Conservation (phyloP, 129 eudicot species). For the Arctium lappa region DNA sequence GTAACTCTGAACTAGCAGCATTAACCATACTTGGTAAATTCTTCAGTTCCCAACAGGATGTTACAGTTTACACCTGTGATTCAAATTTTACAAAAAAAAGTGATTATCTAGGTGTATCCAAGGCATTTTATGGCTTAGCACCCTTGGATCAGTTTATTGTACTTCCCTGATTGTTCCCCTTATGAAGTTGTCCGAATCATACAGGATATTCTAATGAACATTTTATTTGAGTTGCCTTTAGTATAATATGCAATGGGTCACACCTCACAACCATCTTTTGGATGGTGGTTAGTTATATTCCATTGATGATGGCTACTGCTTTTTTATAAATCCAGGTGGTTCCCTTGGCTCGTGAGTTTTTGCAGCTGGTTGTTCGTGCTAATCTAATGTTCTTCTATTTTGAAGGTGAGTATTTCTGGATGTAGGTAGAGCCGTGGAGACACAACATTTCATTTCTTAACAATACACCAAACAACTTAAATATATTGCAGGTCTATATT, state of each 20-base stretch:
- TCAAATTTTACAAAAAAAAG: background rate
- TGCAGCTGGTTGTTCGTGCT: conserved; percentile 85
- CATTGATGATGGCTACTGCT: background rate
- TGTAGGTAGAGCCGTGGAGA: background rate
- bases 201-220: background rate
- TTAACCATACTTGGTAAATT: no score
- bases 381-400: conserved; percentile 97
- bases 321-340: conserved; percentile 52
- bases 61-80: background rate
- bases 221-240: background rate
- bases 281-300: background rate
- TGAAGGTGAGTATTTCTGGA: conserved; percentile 57
- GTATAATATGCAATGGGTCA: background rate
- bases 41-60: no score
- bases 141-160: background rate
- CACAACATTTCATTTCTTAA: background rate
- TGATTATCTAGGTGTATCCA: background rate
- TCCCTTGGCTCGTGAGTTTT: conserved; percentile 80
- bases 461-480: conserved; percentile 6
- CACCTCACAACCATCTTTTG: background rate
- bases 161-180: background rate
- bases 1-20: no score
- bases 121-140: background rate
- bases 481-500: conserved; percentile 67
- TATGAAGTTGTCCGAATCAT: background rate